phyloP scores from a whole-genome alignment of 176 grass and related monocot species.

The Eragrostis nindensis region DNA sequence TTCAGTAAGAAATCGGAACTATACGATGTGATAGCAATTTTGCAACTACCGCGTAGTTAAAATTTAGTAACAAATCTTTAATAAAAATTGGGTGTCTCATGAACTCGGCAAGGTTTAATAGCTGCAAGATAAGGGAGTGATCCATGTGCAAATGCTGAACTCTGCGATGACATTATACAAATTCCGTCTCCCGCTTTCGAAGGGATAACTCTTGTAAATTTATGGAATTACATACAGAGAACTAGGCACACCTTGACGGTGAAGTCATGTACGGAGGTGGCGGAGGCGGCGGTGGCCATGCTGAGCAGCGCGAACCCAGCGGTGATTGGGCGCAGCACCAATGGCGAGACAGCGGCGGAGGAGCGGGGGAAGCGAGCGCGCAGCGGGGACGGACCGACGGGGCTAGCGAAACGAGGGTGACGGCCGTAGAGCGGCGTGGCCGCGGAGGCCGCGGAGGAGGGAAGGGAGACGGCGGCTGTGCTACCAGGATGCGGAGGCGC shows the following conservation, averaged over 20 bases:
- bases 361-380: background rate
- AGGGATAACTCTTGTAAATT: too few relatives aligned
- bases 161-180: background rate
- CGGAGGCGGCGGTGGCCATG: constrained; percentile 77
- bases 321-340: constrained; percentile 8
- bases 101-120: background rate
- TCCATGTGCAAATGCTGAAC: constrained; percentile 22
- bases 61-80: background rate
- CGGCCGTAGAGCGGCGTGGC: constrained; percentile 9
- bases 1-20: too few relatives aligned
- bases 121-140: background rate
- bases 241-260: constrained; percentile 67
- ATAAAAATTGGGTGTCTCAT: background rate
- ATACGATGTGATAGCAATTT: background rate
- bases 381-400: background rate
- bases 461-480: constrained; percentile 5
- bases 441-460: constrained; percentile 24
- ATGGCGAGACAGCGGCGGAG: constrained; percentile 1
- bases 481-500: constrained; percentile 17
- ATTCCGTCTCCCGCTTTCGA: background rate
- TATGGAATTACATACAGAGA: too few relatives aligned
- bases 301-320: background rate
- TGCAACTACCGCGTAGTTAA: too few relatives aligned
- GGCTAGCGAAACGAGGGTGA: constrained; percentile 14
- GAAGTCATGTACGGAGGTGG: constrained; percentile 81